Evolutionary conservation across 2,329 filamentous ascomycete genomes (phyloP).

Genomic region (Claviceps pazoutovae): DNA sequence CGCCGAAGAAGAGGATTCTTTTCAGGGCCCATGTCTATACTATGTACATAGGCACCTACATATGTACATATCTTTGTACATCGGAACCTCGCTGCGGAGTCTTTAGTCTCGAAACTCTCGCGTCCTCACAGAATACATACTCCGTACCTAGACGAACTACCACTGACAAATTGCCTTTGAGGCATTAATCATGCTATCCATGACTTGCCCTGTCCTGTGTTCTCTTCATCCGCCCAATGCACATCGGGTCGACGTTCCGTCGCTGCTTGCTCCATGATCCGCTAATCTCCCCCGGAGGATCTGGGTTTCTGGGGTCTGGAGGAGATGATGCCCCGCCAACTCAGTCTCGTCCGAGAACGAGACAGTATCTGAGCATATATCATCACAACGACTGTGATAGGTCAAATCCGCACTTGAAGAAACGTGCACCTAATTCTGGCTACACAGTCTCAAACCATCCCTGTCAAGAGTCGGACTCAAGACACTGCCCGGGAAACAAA

Average conservation of each 20-base stretch:
- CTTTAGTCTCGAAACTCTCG: neutral
- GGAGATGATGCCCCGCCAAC: neutral
- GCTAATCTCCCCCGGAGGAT: neutral
- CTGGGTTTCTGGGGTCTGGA: neutral
- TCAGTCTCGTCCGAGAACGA: neutral
- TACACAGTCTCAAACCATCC: no score
- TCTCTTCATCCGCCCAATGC: neutral
- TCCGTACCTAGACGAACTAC: neutral
- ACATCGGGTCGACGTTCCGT: neutral
- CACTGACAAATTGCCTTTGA: neutral
- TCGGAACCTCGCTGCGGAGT: neutral
- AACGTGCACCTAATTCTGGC: no score
- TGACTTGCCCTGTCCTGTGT: neutral
- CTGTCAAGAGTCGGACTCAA: no score
- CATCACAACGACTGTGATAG: neutral
- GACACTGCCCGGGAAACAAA: no score
- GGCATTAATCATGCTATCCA: neutral
- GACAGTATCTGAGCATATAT: neutral
- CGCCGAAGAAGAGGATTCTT: neutral
- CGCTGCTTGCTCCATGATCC: neutral
- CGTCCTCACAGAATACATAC: neutral
- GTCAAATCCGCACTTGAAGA: neutral
- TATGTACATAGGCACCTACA: no score
- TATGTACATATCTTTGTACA: neutral
- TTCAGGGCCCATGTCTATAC: neutral